These are phyloP conservation scores for Nicotiana undulata DNA, from an alignment of 257 asterid genomes.

Conservation along the genomic window DNA sequence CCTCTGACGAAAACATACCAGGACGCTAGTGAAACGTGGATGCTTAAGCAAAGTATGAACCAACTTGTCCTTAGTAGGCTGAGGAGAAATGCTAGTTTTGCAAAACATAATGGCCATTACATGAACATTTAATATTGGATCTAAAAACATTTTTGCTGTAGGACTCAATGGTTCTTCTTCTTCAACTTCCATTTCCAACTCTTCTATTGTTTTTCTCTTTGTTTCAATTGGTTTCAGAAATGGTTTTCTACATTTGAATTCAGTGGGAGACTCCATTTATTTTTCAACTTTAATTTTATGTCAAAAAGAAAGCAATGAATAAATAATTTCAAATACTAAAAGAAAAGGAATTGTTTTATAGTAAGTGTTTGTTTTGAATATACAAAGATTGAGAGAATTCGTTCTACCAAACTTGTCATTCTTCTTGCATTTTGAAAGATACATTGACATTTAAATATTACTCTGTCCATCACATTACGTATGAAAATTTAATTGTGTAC, in stretches of 20 bases:
- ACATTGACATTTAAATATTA: too few species aligned
- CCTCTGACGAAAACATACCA: background rate
- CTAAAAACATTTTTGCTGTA: background rate
- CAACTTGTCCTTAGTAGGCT: background rate
- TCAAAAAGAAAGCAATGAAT: too few species aligned
- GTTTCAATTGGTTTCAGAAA: background rate
- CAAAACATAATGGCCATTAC: background rate
- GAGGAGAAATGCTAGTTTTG: background rate
- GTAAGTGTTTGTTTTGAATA: background rate
- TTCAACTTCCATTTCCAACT: background rate
- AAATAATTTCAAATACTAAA: too few species aligned
- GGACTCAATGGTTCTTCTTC: slow-evolving; percentile 1
- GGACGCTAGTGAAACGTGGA: background rate
- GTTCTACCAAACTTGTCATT: background rate
- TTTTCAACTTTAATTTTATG: background rate
- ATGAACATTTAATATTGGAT: background rate
- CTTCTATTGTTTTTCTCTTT: background rate
- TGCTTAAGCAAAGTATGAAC: background rate
- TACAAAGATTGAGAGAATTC: background rate
- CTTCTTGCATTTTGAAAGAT: background rate
- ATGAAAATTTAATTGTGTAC: too few species aligned
- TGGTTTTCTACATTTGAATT: background rate
- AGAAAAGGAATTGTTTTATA: background rate
- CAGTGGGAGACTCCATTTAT: background rate
- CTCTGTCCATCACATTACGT: too few species aligned